phyloP scores from a whole-genome alignment of 139 green algal genomes.

The Ostreobium quekettii region DNA sequence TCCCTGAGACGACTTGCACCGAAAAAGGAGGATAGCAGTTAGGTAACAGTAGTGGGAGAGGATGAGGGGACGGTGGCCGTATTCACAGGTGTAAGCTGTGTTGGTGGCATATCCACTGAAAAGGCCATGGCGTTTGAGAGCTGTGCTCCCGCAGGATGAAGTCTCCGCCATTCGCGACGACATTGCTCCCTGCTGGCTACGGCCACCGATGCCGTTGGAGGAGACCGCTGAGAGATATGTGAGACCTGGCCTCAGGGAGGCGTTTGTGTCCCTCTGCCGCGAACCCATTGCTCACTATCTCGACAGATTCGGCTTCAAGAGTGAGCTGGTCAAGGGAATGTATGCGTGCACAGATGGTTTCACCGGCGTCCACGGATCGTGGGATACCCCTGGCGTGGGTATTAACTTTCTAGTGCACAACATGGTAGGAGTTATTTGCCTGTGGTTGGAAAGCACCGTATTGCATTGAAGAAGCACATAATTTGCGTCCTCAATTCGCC shows the following conservation, averaged over 20 bases:
- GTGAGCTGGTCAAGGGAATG: conserved; percentile 43
- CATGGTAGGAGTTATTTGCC: conserved; percentile 38
- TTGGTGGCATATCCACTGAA: too few relatives aligned
- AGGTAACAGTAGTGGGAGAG: too few relatives aligned
- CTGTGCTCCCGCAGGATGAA: conserved; percentile 26
- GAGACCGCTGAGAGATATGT: conserved; percentile 43
- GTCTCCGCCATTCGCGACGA: conserved; percentile 34
- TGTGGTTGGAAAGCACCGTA: too few relatives aligned
- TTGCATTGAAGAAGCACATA: too few relatives aligned
- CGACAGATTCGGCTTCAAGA: conserved; percentile 43
- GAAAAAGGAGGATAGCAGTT: too few relatives aligned
- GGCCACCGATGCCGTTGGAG: conserved; percentile 36
- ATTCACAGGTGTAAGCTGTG: too few relatives aligned
- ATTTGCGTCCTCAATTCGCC: too few relatives aligned
- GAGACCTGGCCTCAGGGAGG: conserved; percentile 30
- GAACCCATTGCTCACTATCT: conserved; percentile 34
- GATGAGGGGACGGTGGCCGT: too few relatives aligned
- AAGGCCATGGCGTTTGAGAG: too few relatives aligned
- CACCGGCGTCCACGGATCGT: conserved; percentile 33
- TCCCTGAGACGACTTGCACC: too few relatives aligned
- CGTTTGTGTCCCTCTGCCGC: conserved; percentile 39
- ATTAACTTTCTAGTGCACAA: conserved; percentile 59
- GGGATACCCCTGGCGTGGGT: conserved; percentile 42
- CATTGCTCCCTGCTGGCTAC: conserved; percentile 27
- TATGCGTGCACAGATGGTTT: conserved; percentile 51